Base-by-base conservation (phyloP, 163 green algal genomes). In the Scenedesmus sp. region DNA sequence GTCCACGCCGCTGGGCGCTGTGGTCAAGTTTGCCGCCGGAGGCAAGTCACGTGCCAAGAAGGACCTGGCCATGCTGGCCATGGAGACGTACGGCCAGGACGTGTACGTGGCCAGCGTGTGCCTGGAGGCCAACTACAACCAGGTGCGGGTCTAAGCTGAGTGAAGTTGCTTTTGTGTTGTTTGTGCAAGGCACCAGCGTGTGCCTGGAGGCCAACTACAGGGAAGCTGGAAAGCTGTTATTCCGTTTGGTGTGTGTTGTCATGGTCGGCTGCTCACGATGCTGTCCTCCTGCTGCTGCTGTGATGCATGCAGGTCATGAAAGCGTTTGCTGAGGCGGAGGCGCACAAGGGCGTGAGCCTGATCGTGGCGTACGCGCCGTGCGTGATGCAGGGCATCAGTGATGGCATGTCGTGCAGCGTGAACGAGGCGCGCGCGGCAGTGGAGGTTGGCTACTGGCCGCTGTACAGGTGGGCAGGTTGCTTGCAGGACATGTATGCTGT, bases 21-120 rank as follows among this genome's bases (percentile, higher is more conserved):
- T 96, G 82, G 88, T 93, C 60, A 96, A 97, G 95, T 96, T 97
- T 87, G 94, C 95, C 4, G 90, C 95, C 55, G 94, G 93, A 70
- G 95, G 95, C 91, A 96, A 97, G 88, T 62, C 86, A n/a, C 94
- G 94, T 3, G 84, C 82, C 66, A 96, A 96, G 94, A 97, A 97
- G 93, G 95, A 97, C 89, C 89, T 97, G 86, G 94, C 89, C 64
- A 85, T 91, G 74, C 93, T 96, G 26, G 92, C 91, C 60, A 95
- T 96, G 92, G 92, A 93, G 86, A 87, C 74, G 26, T 91, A 89
- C 26, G 74, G 88, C 64, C 79, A 88, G n/a, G 94, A 96, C 73
- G 93, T 96, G 64, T 97, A 96, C 77, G 94, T 96, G 34, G 94
- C 95, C 2, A 90, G 56, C 74, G 90, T 93, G 4, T 95, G 88